These are phyloP conservation scores for Streptanthus diversifolius DNA, from an alignment of 345 rosid species.

Conservation along the genomic window DNA sequence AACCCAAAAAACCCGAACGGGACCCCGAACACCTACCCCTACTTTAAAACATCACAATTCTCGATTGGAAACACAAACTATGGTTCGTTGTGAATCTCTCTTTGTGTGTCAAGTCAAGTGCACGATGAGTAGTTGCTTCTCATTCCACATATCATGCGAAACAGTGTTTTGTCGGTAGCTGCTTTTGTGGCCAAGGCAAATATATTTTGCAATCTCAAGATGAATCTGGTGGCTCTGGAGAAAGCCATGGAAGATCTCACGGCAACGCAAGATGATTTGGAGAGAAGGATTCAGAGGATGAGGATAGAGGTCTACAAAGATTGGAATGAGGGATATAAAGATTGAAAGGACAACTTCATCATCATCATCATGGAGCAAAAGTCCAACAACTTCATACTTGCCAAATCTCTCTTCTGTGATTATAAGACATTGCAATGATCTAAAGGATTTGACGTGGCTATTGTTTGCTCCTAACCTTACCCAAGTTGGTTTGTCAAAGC, in stretches of 20 bases:
- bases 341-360: background rate
- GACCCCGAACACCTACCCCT: no score
- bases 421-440: background rate
- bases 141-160: background rate
- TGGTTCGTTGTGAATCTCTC: background rate
- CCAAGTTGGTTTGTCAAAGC: background rate
- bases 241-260: background rate
- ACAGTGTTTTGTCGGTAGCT: background rate
- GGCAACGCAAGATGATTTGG: background rate
- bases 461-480: constrained; percentile 25
- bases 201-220: background rate
- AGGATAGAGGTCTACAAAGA: background rate
- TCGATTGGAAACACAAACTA: no score
- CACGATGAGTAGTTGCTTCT: background rate
- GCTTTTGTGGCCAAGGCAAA: no score
- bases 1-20: no score
- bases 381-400: background rate
- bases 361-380: background rate
- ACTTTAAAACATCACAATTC: no score
- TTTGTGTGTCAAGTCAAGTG: background rate
- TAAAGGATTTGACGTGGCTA: constrained; percentile 29
- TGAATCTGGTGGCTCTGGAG: background rate
- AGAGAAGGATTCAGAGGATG: background rate
- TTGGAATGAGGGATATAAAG: background rate
- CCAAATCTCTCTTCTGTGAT: background rate